Percentiles rank a stretch among this genome's conserved stretches.
phyloP scores from a whole-genome alignment of 1,284 basidiomycete genomes.

The Malassezia pachydermatis region DNA sequence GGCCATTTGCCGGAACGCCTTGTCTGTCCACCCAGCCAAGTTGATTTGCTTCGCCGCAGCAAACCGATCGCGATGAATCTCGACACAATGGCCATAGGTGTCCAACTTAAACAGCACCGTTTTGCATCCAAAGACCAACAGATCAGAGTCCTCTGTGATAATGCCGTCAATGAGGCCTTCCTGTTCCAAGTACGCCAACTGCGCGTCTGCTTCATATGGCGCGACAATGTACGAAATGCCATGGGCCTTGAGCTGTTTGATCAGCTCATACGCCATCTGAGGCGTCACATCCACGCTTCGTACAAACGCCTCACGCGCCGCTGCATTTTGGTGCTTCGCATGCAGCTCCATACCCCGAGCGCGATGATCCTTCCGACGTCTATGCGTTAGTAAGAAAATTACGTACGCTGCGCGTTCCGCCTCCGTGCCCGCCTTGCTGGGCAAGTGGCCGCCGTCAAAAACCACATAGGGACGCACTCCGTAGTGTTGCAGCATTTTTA shows the following conservation, averaged over 20 bases:
- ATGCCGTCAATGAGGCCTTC: constrained; percentile 76
- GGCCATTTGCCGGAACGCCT: constrained; percentile 85
- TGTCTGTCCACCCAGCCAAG: constrained; percentile 75
- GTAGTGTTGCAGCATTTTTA: constrained; percentile 73
- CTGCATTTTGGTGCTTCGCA: constrained; percentile 63
- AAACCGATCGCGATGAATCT: constrained; percentile 69
- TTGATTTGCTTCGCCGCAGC: constrained; percentile 64
- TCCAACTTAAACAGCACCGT: constrained; percentile 52
- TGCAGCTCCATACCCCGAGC: constrained; percentile 63
- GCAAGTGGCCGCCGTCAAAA: constrained; percentile 89
- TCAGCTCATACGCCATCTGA: constrained; percentile 91
- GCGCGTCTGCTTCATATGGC: constrained; percentile 97
- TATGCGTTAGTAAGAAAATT: neutral
- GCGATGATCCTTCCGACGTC: constrained; percentile 49
- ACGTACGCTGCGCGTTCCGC: constrained; percentile 59
- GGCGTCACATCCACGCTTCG: constrained; percentile 94
- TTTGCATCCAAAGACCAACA: constrained; percentile 89
- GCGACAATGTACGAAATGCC: constrained; percentile 68
- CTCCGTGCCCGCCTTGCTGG: constrained; percentile 86
- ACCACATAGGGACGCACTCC: constrained; percentile 82
- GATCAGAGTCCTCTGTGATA: constrained; percentile 94
- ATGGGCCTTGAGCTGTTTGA: constrained; percentile 60
- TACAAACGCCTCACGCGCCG: constrained; percentile 76
- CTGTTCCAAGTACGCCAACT: constrained; percentile 82
- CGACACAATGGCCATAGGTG: constrained; percentile 59